Evolutionary conservation across 164 flowering plant species (phyloP), one percentile per base, ranked within the genome.

Genomic region (Brasenia schreberi): DNA sequence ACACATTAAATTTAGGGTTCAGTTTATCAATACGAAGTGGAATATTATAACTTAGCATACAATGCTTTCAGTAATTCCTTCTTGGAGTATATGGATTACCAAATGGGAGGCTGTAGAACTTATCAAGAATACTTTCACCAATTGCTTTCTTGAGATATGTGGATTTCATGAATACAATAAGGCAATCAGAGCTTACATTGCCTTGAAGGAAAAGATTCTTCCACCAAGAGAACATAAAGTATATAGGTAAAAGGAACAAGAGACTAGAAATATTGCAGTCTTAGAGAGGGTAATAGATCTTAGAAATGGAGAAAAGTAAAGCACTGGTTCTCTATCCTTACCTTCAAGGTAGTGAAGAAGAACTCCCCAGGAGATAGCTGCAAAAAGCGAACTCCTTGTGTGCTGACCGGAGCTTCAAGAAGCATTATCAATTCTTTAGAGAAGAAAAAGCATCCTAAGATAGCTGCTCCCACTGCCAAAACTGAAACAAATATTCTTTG

Each of bases 311-410:
- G 53, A 45, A 45, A 7, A 7, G 12, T 12, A 45, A 45, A 45
- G 1, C 53, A 9, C 4, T 49, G 56, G 56, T 9, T 14, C 1
- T 49, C 7, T 66, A 44, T 19, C 61, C 42, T 68, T 65, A 91
- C 99, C 97, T 94, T 94, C 67, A 94, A 74, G 66, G 97, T 86
- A 19, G 99, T 94, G 73, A 94, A 94, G 86, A 94, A 94, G 72
- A 94, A 94, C 72, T 94, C 99, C 62, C 99, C 99, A 33, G 99
- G 99, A 70, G 86, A 97, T 62, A 90, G 82, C 70, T 94, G 99
- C 58, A 91, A 79, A 74, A 94, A 91, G 16, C 95, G 78, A 69
- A 91, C 99, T 67, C 97, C 99, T 68, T 89, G 39, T 18, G 77
- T 49, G 68, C 75, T 80, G 44, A 83, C 87, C 19, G 87, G 90